Base-by-base conservation (phyloP, 805 yeast genomes). In the Saturnispora sekii region DNA sequence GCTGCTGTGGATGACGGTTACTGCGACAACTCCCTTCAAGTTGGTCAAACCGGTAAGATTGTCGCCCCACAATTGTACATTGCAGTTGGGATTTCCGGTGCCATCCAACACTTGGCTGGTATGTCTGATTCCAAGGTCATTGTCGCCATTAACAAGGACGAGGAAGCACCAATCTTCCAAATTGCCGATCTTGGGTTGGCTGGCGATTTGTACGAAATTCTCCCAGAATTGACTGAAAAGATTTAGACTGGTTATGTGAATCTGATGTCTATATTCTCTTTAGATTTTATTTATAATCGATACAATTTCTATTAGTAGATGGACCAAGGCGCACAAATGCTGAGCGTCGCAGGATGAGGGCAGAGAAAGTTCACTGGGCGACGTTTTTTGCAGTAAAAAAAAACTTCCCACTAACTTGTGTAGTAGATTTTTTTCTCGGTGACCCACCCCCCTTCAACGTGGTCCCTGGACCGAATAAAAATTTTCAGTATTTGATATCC, bases 1-100 rank as follows among this genome's bases (percentile, higher is more conserved):
- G 97, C 97, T 15, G 98, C 97, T 31, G 98, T 93, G 18, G 98
- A 90, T 65, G 74, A 94, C 38, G 97, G 97, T 0, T 88, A 77
- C 62, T 88, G 95, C 60, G 97, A 93, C 60, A 93, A 90, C 68
- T 88, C 97, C 8, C 73, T 90, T 56, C 98, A 90, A 67, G 89
- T 90, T 50, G 98, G 98, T 45, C 98, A 90, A 68, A 90, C 98
- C 9, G 98, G 98, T 55, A 93, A 93, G 64, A 89, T 89, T 44
- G 94, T 93, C 31, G 97, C 97, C 7, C 98, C 98, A 35, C 96
- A 89, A 35, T 73, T 89, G 51, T 93, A 93, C 62, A 66, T 93
- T 38, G 97, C 97, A 3, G 79, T 89, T 35, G 98, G 98, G 51
- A 77, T 93, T 47, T 84, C 95, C 16, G 98, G 98, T 50, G 98